Conservation (phyloP, 2,329 filamentous ascomycete species). For the Cyclaneusma minus region DNA sequence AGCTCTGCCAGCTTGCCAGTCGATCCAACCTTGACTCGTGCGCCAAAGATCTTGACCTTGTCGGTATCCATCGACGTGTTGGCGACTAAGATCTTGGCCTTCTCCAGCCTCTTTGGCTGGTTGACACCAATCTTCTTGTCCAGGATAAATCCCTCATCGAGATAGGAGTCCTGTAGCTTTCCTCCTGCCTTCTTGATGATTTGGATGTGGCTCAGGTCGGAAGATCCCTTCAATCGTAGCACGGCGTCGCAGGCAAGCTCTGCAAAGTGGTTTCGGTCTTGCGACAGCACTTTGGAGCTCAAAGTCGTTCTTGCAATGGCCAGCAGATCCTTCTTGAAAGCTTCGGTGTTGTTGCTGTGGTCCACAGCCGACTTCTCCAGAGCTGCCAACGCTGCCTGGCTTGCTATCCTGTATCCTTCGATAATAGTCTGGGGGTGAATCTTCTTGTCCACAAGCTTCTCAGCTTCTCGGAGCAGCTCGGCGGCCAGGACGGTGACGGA, state of each 20-base stretch:
- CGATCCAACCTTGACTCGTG: conserved; percentile 87
- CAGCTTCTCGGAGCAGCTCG: conserved; percentile 87
- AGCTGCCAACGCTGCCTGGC: conserved; percentile 69
- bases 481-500: conserved; percentile 94
- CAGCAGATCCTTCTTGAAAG: conserved; percentile 78
- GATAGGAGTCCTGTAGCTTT: conserved; percentile 92
- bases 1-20: conserved; percentile 96
- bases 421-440: conserved; percentile 99
- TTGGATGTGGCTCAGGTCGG: conserved; percentile 93
- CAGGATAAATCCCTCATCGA: conserved; percentile 95
- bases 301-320: conserved; percentile 89
- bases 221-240: conserved; percentile 73
- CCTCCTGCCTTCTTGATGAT: conserved; percentile 99
- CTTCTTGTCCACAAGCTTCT: conserved; percentile 95
- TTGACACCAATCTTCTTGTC: conserved; percentile 99
- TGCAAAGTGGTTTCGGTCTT: conserved; percentile 86
- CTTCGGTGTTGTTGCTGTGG: conserved; percentile 68
- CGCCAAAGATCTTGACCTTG: conserved; percentile 99
- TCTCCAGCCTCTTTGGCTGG: conserved; percentile 92
- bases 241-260: conserved; percentile 84
- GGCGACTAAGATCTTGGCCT: conserved; percentile 93
- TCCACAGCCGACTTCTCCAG: conserved; percentile 76
- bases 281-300: conserved; percentile 90
- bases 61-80: conserved; percentile 99
- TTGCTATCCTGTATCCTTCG: conserved; percentile 96